phyloP scores from a whole-genome alignment of 2,329 filamentous ascomycete genomes.

The Neospermospora avenae region DNA sequence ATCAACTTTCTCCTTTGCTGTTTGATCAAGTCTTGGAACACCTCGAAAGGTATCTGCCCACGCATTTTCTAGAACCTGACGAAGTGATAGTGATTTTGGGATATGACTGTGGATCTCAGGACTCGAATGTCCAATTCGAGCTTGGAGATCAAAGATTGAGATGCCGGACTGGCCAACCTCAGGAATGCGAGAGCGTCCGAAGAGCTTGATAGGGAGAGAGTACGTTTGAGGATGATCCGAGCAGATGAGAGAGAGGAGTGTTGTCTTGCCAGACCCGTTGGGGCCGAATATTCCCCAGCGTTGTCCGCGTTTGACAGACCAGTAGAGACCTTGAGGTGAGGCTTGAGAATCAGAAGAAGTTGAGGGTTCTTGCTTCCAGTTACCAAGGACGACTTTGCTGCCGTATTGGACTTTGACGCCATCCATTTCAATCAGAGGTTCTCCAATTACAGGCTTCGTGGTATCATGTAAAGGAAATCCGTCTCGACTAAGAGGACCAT shows the following conservation, averaged over 20 bases:
- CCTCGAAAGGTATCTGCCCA: slow-evolving; percentile 86
- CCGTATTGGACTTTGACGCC: slow-evolving; percentile 82
- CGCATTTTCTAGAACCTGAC: slow-evolving; percentile 75
- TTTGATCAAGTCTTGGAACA: slow-evolving; percentile 59
- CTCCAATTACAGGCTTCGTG: slow-evolving; percentile 44
- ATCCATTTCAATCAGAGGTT: slow-evolving; percentile 81
- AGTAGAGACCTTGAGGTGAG: slow-evolving; percentile 62
- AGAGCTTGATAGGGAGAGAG: slow-evolving; percentile 80
- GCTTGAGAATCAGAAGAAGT: slow-evolving; percentile 40
- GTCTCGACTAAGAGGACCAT: slow-evolving; percentile 20
- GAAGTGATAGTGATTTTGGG: slow-evolving; percentile 70
- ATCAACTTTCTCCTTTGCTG: slow-evolving; percentile 59
- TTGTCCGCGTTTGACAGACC: slow-evolving; percentile 79
- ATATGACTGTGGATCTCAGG: slow-evolving; percentile 95
- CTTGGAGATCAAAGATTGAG: slow-evolving; percentile 89
- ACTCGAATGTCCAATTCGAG: slow-evolving; percentile 85
- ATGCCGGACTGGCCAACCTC: slow-evolving; percentile 65
- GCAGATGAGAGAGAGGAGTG: slow-evolving; percentile 84
- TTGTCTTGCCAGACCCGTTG: slow-evolving; percentile 95
- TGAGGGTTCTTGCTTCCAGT: slow-evolving; percentile 70
- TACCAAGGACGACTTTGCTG: slow-evolving; percentile 71
- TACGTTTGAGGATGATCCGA: slow-evolving; percentile 97
- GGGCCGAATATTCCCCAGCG: slow-evolving; percentile 91
- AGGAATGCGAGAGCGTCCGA: slow-evolving; percentile 77
- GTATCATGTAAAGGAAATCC: slow-evolving; percentile 26